Evolutionary conservation across 2,329 filamentous ascomycete genomes (phyloP), one percentile per base, ranked within the genome.

Genomic region (Nothomitra cinnamomea): DNA sequence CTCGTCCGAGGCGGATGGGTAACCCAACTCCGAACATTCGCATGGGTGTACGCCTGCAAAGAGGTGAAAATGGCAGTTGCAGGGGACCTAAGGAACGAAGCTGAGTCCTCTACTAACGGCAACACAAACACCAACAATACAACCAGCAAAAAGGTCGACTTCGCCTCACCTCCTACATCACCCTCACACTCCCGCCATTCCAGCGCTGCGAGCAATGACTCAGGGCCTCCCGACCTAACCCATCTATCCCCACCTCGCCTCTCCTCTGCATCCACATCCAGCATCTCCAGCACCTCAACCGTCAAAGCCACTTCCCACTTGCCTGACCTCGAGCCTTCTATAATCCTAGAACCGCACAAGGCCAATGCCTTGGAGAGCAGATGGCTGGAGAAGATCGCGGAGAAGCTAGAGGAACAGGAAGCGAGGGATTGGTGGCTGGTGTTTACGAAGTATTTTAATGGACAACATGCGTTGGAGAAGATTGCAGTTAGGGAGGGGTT

Each of bases 1-100:
- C 76, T 98, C 7, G 80, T 96, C 70, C 81, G 89, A 41, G 85
- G 87, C 48, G 88, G 87, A 13, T 95, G 92, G 85, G 89, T 95
- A 0, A 94, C 86, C 0, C 89, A 95, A 65, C 75, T 98, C 4
- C 85, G 88, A 57, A 92, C 87, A 0, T 95, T 94, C 65, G 87
- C 84, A 12, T 94, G 92, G 73, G 80, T 96, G 43, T 79, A 90
- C 51, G 85, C 92, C 42, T 83, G 82, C 67, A 81, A 85, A 1
- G 83, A 90, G 63, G 85, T 94, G 57, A 81, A 92, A 60, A 82
- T 85, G 62, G 82, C 86, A 58, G 87, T 94, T 2, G 80, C 86
- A 52, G 77, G 82, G 60, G 77, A 81, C 53, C 74, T 87, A 43
- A 80, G 83, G 60, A 76, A 76, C 24, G 81, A 86, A 64, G 47